Base-by-base conservation (phyloP, 768 basidiomycete species). In the Pluteus cervinus region DNA sequence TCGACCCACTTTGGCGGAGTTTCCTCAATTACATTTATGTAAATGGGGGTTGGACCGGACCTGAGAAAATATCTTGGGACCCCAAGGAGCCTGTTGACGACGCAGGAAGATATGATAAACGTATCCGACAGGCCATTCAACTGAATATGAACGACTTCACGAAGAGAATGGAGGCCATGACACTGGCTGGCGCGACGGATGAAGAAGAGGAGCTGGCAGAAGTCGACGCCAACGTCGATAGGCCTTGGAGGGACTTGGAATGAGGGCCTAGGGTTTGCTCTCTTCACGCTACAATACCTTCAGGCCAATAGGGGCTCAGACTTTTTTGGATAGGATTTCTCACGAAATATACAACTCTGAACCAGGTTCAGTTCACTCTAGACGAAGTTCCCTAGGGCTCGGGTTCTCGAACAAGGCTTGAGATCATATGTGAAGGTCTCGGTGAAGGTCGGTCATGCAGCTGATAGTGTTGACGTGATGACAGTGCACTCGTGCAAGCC, bases 1-100 rank as follows among this genome's bases (percentile, higher is more conserved):
- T 81, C 1, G 79, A 82, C 43, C 78, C 79, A 1, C 57, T 80
- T 2, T 81, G 80, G 80, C 57, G 78, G 3, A 52, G 58, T 0
- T 80, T 80, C 60, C 50, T 82, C 33, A 79, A 77, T 40, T 79
- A 75, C 44, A 54, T 81, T n/a, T 53, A 74, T 42, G 34, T 47
- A 12, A 65, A 69, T 10, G 68, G 69, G 2, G 80, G 77, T 1
- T 81, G 78, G 73, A 63, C 51, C 21, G 78, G 78, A 5, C 60
- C 61, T 4, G n/a, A 7, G 20, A 53, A 56, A 5, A 70, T 73
- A 24, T 49, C 63, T 5, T 80, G 78, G 76, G 67, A 79, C 44
- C 66, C 73, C 0, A 41, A 41, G 0, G 62, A 54, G 4, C 48
- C 62, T 5, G 60, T 68, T 1, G 47, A 60, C 14, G 57, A 56